A percentile compares a stretch with the other conserved stretches of the same genome.
phyloP scores from a whole-genome alignment of 345 rosid species.

The Cardamine occulta region DNA sequence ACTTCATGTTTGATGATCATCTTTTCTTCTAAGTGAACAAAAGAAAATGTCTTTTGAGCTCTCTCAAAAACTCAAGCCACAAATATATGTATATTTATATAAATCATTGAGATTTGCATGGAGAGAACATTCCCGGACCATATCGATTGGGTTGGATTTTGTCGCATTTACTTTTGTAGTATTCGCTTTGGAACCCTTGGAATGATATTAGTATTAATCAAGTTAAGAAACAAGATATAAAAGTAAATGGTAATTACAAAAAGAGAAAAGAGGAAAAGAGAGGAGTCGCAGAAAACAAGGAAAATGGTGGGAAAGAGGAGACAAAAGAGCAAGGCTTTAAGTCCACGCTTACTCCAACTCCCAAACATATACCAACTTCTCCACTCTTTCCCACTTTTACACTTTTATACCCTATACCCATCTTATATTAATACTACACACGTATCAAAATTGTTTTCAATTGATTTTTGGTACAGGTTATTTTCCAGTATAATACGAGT shows the following conservation, averaged over 20 bases:
- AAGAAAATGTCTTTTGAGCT: not conserved
- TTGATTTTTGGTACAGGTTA: not conserved
- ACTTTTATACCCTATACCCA: slow-evolving; percentile 1
- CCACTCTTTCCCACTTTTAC: slow-evolving; percentile 33
- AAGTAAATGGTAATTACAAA: slow-evolving; percentile 4
- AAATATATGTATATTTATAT: not conserved
- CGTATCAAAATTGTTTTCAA: not conserved
- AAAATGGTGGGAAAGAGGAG: slow-evolving; percentile 52
- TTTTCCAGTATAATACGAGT: not conserved
- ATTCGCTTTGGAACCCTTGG: not conserved
- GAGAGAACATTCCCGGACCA: slow-evolving; percentile 21
- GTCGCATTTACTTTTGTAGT: not conserved
- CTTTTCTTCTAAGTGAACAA: slow-evolving; percentile 6
- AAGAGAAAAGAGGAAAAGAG: slow-evolving; percentile 31
- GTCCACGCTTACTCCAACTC: slow-evolving; percentile 55
- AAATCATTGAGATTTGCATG: slow-evolving; percentile 4
- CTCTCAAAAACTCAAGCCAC: slow-evolving; percentile 17
- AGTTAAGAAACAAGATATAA: not conserved
- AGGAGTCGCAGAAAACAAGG: slow-evolving; percentile 49
- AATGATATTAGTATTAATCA: not conserved
- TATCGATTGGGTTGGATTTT: slow-evolving; percentile 15
- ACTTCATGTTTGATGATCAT: slow-evolving; percentile 10
- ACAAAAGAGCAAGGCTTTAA: slow-evolving; percentile 49
- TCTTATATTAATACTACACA: slow-evolving; percentile 5
- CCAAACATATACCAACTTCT: slow-evolving; percentile 45